A percentile compares a stretch with the other conserved stretches of the same genome.
Conservation (phyloP, 768 basidiomycete genomes). For the Termitomyces sp. region DNA sequence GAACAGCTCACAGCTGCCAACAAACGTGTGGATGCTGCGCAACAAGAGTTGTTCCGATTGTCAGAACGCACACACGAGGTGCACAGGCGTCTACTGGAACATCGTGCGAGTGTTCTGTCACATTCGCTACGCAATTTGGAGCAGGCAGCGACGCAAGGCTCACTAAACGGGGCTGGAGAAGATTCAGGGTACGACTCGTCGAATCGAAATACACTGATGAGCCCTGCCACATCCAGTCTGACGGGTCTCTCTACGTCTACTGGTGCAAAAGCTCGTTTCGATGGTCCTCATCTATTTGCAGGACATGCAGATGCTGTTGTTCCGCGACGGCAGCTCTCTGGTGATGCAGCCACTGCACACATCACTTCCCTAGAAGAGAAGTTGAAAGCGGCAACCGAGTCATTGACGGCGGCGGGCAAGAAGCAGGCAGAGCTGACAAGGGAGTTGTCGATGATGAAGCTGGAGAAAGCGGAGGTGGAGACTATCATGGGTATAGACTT, state of each 20-base stretch:
- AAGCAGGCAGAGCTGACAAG: constrained; percentile 59
- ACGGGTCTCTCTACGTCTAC: constrained; percentile 37
- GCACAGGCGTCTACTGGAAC: constrained; percentile 66
- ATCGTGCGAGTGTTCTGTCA: constrained; percentile 80
- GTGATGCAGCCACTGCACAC: constrained; percentile 42
- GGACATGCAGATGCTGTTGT: constrained; percentile 71
- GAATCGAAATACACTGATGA: constrained; percentile 47
- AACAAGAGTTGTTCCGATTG: constrained; percentile 69
- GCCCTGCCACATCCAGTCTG: constrained; percentile 42
- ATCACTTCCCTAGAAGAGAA: constrained; percentile 58
- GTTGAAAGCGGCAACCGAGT: constrained; percentile 57
- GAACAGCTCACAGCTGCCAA: constrained; percentile 76
- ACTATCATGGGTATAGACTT: constrained; percentile 63
- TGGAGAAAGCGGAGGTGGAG: constrained; percentile 72
- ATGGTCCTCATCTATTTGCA: constrained; percentile 82
- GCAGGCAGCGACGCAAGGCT: constrained; percentile 32
- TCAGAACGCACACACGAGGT: constrained; percentile 65
- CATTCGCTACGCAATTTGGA: constrained; percentile 68
- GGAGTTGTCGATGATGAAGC: constrained; percentile 56
- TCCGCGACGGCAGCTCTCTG: constrained; percentile 42
- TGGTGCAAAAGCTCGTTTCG: constrained; percentile 55
- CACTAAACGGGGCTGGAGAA: constrained; percentile 25
- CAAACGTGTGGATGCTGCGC: constrained; percentile 63
- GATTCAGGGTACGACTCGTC: constrained; percentile 57
- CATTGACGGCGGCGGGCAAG: constrained; percentile 55